Evolutionary conservation across 139 green algal genomes (phyloP), one percentile per base, ranked within the genome.

Genomic region (Chlorella vulgaris): DNA sequence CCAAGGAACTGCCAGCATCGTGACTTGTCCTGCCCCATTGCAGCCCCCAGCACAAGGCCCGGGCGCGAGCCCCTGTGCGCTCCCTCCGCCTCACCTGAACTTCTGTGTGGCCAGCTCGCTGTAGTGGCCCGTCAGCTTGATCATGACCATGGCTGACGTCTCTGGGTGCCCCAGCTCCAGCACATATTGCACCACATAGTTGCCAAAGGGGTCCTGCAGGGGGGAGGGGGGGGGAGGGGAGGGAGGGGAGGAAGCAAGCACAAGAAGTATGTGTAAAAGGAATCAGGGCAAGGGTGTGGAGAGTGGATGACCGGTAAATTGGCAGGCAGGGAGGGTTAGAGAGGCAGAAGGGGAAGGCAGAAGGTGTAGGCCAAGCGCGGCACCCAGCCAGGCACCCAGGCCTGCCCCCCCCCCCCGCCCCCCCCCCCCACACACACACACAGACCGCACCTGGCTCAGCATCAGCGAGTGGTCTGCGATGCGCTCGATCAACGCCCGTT

Each of bases 181-280:
- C 35, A 99, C 92, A 78, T 99, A 99, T 90, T 99, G 97, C 66
- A 99, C 94, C 26, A 99, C 96, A 76, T 99, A 99, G 89, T 99
- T 99, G 76, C 96, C 97, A 87, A 97, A 98, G 1, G 93, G 89
- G 80, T 97, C 94, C 88, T 96, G 93, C 75, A 18, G 33, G 35
- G 24, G 33, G 28, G 73, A 51, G 15, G 29, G 73, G n/a, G 7
- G 33, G 28, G 31, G 7, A 22, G 69, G 28, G 5, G 15, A 69
- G 38, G 22, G 38, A 4, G 7, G 29, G 28, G 38, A 22, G 39
- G 24, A 26, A 38, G 40, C 42, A 58, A 39, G 24, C 21, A 36
- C 1, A 55, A 26, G 19, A 35, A 50, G 35, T 7, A 38, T 13
- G 63, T 29, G 31, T 7, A 28, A 36, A 68, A 6, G 61, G 61